Base-by-base conservation (phyloP, 257 asterid species). In the Primulina eburnea region DNA sequence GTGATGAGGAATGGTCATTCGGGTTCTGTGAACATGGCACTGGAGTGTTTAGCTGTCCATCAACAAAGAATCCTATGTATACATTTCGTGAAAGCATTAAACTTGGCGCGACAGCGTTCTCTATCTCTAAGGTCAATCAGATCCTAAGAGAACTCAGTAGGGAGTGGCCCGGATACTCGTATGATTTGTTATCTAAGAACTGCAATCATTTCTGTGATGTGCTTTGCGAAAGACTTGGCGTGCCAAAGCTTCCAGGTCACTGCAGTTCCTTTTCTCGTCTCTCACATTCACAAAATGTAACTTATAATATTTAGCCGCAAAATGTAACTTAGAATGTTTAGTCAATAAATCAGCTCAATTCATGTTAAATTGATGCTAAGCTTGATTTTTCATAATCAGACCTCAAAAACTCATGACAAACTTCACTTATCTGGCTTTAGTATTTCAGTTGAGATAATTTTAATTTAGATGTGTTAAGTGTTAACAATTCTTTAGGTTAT, bases 191-290 rank as follows among this genome's bases (percentile, higher is more conserved):
- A 37, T 82, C 99, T 17, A 91, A 91, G 77, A 94, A 94, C 70
- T 94, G 99, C 81, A 94, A 94, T 78, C 99, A 94, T 84, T 94
- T 94, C 83, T 94, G 99, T 64, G 97, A 94, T 60, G 93, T 83
- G 68, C 79, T 94, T 28, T 91, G 97, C 67, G 98, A 94, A 72
- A 86, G 90, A 73, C 94, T 94, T 69, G 98, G 95, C 17, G 95
- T 91, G 82, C 96, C 91, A 40, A 91, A 94, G 83, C 92, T 91
- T 82, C 99, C 98, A 72, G 99, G 99, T 94, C 85, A 74, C 53
- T 67, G 30, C 43, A 62, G 38, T 67, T 56, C 65, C 7, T 65
- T 32, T 11, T 56, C 28, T 47, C 34, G 7, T 28, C 28, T 58
- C 16, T 57, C 47, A 11, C 26, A 26, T 58, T 38, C 28, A 9